Conservation (phyloP, 108 stramenopile genomes). For the Discostella pseudostelligera region DNA sequence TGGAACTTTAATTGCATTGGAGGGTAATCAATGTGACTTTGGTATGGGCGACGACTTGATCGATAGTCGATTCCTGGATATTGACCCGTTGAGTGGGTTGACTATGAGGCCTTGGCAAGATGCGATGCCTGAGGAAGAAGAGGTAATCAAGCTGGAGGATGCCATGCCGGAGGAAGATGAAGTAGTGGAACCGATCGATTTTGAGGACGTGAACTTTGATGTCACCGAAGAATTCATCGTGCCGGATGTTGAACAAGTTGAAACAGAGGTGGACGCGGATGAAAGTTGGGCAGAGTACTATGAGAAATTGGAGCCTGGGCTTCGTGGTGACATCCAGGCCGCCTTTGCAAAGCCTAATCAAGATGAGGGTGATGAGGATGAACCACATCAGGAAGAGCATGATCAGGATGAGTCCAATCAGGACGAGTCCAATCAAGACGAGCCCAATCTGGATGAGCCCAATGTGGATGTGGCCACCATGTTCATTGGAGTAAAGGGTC, state of each 20-base stretch:
- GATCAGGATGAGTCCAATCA: not conserved
- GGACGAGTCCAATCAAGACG: not conserved
- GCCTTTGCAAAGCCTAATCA: not conserved
- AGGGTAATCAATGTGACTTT: slow-evolving; percentile 28
- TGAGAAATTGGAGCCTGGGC: not conserved
- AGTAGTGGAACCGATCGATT: not conserved
- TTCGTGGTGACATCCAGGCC: not conserved
- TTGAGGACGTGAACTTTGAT: not conserved
- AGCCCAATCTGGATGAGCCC: too few relatives aligned
- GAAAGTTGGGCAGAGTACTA: slow-evolving; percentile 8
- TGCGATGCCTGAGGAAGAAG: not conserved
- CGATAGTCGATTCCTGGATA: not conserved
- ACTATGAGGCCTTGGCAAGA: not conserved
- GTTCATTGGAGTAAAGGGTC: too few relatives aligned
- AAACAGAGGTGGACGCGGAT: not conserved
- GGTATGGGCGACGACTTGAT: slow-evolving; percentile 15
- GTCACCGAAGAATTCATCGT: not conserved
- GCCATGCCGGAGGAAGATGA: not conserved
- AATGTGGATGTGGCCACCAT: too few relatives aligned
- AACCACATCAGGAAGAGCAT: not conserved
- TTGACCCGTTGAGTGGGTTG: not conserved
- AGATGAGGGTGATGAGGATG: not conserved
- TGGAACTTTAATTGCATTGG: slow-evolving; percentile 12
- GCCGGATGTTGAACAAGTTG: not conserved
- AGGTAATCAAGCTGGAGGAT: not conserved